phyloP scores from a whole-genome alignment of 2,329 filamentous ascomycete species.

The Trichophyton schoenleinii region DNA sequence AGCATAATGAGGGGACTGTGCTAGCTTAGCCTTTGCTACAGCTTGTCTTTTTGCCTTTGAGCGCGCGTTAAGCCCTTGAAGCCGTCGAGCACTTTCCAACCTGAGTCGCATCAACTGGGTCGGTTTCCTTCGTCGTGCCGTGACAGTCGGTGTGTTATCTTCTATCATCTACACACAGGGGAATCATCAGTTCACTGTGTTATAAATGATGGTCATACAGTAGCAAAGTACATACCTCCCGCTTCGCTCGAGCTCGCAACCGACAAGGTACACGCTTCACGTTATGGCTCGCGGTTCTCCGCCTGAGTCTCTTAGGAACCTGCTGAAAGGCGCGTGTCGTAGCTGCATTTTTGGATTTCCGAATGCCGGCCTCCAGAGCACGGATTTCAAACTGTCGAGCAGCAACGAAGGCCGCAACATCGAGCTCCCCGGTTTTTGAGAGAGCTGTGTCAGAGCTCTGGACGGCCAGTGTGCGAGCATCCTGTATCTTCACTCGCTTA shows the following conservation, averaged over 20 bases:
- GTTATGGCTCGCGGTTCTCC: conserved; percentile 90
- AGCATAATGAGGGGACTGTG: conserved; percentile 16
- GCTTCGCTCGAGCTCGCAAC: conserved; percentile 54
- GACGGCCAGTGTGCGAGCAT: conserved; percentile 33
- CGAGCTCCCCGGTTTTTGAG: conserved; percentile 61
- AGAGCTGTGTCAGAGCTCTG: conserved; percentile 36
- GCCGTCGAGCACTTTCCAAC: conserved; percentile 60
- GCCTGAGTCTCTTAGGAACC: conserved; percentile 69
- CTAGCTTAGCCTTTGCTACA: conserved; percentile 31
- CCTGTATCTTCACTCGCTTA: conserved; percentile 33
- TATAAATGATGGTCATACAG: background rate
- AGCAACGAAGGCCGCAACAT: conserved; percentile 71
- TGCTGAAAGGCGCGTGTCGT: conserved; percentile 75
- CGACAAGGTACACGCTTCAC: conserved; percentile 75
- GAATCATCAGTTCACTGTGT: conserved; percentile 2
- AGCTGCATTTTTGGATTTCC: conserved; percentile 52
- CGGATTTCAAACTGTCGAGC: conserved; percentile 82
- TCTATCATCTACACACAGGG: conserved; percentile 55
- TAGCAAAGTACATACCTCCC: conserved; percentile 36
- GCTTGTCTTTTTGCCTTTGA: conserved; percentile 29
- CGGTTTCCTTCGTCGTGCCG: conserved; percentile 39
- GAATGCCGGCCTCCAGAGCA: conserved; percentile 71
- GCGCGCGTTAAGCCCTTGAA: conserved; percentile 47
- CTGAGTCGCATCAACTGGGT: conserved; percentile 41
- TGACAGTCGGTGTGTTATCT: conserved; percentile 79